Evolutionary conservation across 805 yeast genomes (phyloP).

Genomic region (Wickerhamiella sergipiensis): DNA sequence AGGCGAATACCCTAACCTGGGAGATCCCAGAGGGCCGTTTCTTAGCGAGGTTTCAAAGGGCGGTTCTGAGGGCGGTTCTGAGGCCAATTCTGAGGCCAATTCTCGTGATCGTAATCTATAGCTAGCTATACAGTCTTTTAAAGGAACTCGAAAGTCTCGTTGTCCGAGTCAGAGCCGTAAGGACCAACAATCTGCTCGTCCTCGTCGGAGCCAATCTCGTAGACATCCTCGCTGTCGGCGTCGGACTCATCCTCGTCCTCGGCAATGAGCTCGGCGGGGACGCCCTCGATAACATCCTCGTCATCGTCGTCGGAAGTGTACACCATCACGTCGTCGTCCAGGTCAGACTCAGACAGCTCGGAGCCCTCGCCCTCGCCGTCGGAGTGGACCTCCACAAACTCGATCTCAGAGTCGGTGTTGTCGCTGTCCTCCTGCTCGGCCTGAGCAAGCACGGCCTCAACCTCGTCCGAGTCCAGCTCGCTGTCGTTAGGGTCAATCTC

Average conservation of each 20-base stretch:
- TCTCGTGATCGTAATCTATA: neutral
- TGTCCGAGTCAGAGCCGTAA: constrained; percentile 3
- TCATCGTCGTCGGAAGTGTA: constrained; percentile 10
- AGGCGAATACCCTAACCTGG: too few species aligned
- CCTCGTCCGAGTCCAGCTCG: constrained; percentile 12
- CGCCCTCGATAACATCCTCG: constrained; percentile 7
- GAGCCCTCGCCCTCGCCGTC: constrained; percentile 2
- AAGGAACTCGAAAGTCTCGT: constrained; percentile 1
- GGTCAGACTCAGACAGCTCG: constrained; percentile 2
- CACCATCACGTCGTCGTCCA: constrained; percentile 4
- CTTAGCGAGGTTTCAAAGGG: too few species aligned
- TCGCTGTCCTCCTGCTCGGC: constrained; percentile 12
- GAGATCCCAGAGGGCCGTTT: too few species aligned
- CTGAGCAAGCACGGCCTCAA: constrained; percentile 13
- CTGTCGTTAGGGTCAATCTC: constrained; percentile 11
- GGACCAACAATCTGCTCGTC: constrained; percentile 8
- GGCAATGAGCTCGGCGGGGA: neutral
- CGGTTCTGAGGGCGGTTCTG: too few species aligned
- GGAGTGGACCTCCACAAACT: constrained; percentile 2
- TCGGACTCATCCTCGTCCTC: constrained; percentile 7
- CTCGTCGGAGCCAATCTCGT: constrained; percentile 11
- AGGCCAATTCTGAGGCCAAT: too few species aligned
- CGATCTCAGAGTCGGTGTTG: constrained; percentile 6
- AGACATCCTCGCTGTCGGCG: constrained; percentile 1
- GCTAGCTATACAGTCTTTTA: neutral